Conservation (phyloP, 257 asterid species). For the Cruciata laevipes region DNA sequence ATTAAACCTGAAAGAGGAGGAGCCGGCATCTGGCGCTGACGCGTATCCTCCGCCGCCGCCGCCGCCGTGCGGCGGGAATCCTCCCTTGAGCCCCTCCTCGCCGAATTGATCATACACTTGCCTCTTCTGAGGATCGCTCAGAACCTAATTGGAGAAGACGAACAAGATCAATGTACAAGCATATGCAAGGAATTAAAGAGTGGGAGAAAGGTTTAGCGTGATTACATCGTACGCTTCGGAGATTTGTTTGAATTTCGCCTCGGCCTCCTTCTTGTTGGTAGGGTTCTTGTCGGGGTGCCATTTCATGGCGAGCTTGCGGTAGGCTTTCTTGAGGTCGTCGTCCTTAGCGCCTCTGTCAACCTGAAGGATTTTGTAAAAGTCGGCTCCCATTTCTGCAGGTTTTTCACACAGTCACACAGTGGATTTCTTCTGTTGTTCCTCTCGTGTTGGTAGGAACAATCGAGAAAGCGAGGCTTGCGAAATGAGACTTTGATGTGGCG, state of each 20-base stretch:
- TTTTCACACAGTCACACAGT: background rate
- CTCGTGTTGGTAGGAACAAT: background rate
- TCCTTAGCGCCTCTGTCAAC: constrained; percentile 52
- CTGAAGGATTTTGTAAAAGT: constrained; percentile 56
- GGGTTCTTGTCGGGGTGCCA: constrained; percentile 80
- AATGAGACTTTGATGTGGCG: background rate
- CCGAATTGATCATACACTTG: constrained; percentile 60
- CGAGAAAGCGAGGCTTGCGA: background rate
- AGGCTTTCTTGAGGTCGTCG: constrained; percentile 64
- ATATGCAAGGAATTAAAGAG: background rate
- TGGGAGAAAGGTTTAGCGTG: background rate
- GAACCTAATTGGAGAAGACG: constrained; percentile 24
- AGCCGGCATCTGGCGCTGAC: constrained; percentile 29
- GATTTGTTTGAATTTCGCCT: constrained; percentile 63
- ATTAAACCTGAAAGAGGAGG: constrained; percentile 37
- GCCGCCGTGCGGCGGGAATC: constrained; percentile 41
- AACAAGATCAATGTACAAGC: background rate
- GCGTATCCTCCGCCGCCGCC: constrained; percentile 35
- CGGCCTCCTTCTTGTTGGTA: constrained; percentile 54
- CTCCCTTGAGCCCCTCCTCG: constrained; percentile 60
- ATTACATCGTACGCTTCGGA: constrained; percentile 70
- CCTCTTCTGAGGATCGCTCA: constrained; percentile 66
- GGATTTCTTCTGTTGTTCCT: background rate
- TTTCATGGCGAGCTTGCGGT: constrained; percentile 63
- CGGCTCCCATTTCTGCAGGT: constrained; percentile 42